Evolutionary conservation across 2,329 filamentous ascomycete species (phyloP).

Genomic region (Colletotrichum magnum): DNA sequence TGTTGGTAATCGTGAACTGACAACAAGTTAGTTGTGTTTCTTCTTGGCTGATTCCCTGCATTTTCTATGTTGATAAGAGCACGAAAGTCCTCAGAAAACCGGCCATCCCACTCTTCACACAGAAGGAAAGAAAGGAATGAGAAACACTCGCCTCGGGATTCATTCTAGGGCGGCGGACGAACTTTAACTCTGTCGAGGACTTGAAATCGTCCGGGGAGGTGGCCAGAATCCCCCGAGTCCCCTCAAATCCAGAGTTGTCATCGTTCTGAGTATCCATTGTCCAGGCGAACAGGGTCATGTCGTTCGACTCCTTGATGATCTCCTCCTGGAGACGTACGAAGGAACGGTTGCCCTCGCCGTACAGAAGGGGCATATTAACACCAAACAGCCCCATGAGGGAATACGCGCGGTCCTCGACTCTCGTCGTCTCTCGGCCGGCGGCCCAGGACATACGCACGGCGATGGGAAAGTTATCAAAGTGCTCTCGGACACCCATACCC

Average conservation of each 20-base stretch:
- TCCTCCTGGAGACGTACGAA: conserved; percentile 43
- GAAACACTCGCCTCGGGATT: neutral
- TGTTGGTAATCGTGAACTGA: conserved; percentile 8
- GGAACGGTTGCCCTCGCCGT: conserved; percentile 45
- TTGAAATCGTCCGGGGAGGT: neutral
- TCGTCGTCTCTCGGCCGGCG: conserved; percentile 42
- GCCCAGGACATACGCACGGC: conserved; percentile 46
- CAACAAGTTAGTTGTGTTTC: too few relatives aligned
- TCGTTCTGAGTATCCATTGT: neutral
- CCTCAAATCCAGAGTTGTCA: too few relatives aligned
- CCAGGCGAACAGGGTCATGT: conserved; percentile 25
- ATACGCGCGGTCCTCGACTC: conserved; percentile 46
- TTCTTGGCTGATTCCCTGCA: too few relatives aligned
- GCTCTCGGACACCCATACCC: neutral
- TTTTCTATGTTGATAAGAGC: too few relatives aligned
- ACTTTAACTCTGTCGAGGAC: too few relatives aligned
- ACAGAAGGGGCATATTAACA: conserved; percentile 46
- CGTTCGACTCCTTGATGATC: conserved; percentile 17
- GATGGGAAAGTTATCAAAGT: neutral
- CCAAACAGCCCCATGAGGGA: conserved; percentile 46
- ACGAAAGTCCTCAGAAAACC: too few relatives aligned
- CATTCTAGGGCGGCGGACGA: neutral
- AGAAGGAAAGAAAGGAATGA: too few relatives aligned
- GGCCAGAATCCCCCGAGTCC: neutral
- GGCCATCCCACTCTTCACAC: too few relatives aligned